A percentile compares a stretch with the other conserved stretches of the same genome.
Evolutionary conservation across 1,139 yeast species (phyloP).

Genomic region (Saccharomyces hybrid): DNA sequence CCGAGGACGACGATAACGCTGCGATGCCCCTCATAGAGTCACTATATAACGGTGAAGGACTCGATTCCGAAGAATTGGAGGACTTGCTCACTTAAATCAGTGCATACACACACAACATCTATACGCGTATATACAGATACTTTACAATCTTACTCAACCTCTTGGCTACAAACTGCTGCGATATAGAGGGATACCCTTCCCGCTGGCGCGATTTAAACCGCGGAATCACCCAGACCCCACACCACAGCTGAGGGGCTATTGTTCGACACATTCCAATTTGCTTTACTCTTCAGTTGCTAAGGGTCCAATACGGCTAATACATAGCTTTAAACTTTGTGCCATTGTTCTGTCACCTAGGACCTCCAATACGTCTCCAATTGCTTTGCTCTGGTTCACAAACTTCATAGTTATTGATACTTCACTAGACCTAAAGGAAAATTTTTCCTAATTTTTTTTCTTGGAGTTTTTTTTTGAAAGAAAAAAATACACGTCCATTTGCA

Average conservation of each 20-base stretch:
- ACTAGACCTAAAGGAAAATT: neutral
- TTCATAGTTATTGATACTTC: neutral
- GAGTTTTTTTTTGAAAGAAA: neutral
- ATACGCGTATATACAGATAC: neutral
- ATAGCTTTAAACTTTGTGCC: neutral
- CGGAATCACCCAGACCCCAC: neutral
- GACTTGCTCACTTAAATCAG: conserved; percentile 8
- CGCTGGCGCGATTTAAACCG: neutral
- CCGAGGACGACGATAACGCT: neutral
- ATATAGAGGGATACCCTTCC: neutral
- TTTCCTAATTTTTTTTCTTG: neutral
- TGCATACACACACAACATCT: neutral
- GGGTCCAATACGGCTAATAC: neutral
- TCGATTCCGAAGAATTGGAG: conserved; percentile 12
- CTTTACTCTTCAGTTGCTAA: neutral
- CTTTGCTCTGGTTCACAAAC: neutral
- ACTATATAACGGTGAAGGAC: conserved; percentile 13
- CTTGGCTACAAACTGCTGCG: neutral
- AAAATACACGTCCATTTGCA: neutral
- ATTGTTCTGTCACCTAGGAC: neutral
- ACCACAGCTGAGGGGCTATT: neutral
- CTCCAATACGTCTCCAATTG: neutral
- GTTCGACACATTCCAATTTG: neutral
- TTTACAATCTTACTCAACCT: neutral
- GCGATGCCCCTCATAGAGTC: conserved; percentile 7